phyloP scores from a whole-genome alignment of 176 grass and related monocot species.

The Puya raimondii region DNA sequence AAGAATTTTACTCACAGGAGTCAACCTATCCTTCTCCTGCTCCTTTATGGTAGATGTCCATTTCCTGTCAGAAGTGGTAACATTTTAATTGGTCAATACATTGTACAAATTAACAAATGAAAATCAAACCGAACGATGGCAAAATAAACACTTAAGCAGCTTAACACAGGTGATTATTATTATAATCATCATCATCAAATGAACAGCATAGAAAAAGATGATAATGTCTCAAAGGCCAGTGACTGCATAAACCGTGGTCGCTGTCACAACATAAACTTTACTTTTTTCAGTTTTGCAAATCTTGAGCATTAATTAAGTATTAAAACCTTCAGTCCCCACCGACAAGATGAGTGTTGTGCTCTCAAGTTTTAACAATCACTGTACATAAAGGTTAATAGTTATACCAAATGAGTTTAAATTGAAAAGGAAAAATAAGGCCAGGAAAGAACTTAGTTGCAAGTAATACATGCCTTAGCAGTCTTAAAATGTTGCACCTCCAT shows the following conservation, averaged over 20 bases:
- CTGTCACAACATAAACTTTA: not conserved
- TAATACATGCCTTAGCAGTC: not conserved
- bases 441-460: not conserved
- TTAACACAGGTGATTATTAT: too few species aligned
- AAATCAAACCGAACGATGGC: too few species aligned
- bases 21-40: constrained; percentile 80
- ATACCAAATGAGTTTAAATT: not conserved
- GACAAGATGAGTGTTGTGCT: not conserved
- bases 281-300: not conserved
- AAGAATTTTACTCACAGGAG: constrained; percentile 62
- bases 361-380: constrained; percentile 1
- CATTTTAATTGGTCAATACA: constrained; percentile 5
- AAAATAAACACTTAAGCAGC: too few species aligned
- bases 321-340: not conserved
- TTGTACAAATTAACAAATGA: too few species aligned
- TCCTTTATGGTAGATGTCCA: constrained; percentile 78
- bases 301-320: not conserved
- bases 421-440: not conserved
- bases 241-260: not conserved
- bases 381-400: not conserved
- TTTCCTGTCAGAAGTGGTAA: constrained; percentile 49
- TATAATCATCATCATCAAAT: too few species aligned
- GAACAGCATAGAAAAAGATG: not conserved
- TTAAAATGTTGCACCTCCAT: not conserved
- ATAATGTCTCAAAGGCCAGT: too few species aligned